Evolutionary conservation across 1,284 basidiomycete genomes (phyloP), one percentile per base, ranked within the genome.

Genomic region (Cryptococcus sp.): DNA sequence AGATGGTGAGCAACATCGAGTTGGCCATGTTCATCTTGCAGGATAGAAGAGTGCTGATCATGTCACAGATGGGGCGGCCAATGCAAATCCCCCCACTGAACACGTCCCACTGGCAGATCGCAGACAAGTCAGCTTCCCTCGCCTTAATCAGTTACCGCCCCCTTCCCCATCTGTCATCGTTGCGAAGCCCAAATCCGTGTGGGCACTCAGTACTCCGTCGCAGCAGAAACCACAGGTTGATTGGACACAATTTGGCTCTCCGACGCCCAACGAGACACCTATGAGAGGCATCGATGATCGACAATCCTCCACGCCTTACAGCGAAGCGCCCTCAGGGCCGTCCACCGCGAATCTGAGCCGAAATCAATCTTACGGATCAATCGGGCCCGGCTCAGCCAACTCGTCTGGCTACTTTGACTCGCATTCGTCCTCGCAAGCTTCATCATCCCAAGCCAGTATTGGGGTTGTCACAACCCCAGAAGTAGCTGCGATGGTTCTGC

Each of bases 131-230:
- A 47, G 59, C 42, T 61, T 55, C 15, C 59, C 64, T 31, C 61
- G 50, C 11, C 56, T 65, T 19, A 46, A 13, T 19, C 38, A 38
- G 47, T 25, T 57, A 20, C 58, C 50, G 3, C 48, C 54, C 15
- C 39, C 53, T 4, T 54, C 56, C 35, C 52, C 60, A 3, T 50
- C 61, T 16, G 51, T 53, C 31, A 56, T 50, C 38, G 62, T 60
- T 25, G 56, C 59, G 17, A 61, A 64, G 39, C 56, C 53, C 23
- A 64, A 59, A 49, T 64, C 68, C 0, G 59, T 64, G 16, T 75
- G 69, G 69, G 59, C 67, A 3, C 56, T 71, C 7, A 56, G 58
- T 8, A 72, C 69, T 3, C 70, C 70, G 0, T 63, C 57, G 5
- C 55, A 57, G 35, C 62, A 69, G 35, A 42, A 50, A 45, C 55